Base-by-base conservation (phyloP, 805 yeast genomes). In the Metschnikowia kunwiensis region DNA sequence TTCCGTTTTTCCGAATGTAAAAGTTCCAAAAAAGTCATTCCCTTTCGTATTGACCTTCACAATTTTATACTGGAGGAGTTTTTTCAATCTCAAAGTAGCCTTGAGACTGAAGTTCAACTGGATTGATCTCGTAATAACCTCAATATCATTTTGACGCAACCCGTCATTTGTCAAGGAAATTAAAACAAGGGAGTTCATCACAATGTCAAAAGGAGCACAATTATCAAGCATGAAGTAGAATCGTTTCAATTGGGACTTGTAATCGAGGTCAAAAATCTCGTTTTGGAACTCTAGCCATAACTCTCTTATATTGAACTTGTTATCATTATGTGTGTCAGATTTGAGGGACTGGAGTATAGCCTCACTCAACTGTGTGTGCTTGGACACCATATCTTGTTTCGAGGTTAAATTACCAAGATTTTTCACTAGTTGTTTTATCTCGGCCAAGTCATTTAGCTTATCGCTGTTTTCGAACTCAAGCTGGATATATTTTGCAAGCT, bases 291-390 rank as follows among this genome's bases (percentile, higher is more conserved):
- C 78, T 12, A 83, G 57, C 39, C 72, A 68, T 8, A 63, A 58
- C 40, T 74, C 75, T 51, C 75, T 65, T 24, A 54, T 57, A 19
- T 57, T 45, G 42, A 50, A 54, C 24, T 58, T 64, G n/a, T 34
- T 30, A 2, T 31, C 41, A 14, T 44, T 39, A 12, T 27, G 31
- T n/a, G 20, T 18, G 27, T 47, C 44, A 29, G 44, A 43, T 30
- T 67, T 67, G 12, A 80, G 75, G 24, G 63, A 59, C 9, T 63
- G 54, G 50, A 86, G 61, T 1, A 86, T 68, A 21, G 63, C 64
- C 49, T 86, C 93, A 7, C 91, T 83, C n/a, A 88, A 58, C 4
- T 61, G 61, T 7, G 96, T 86, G 54, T 86, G 95, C 38, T 76
- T 74, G 44, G 82, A 76, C 19, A 93, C 72, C 47, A 77, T 65